phyloP scores from a whole-genome alignment of 495 filamentous ascomycete species.

The Trichoderma gamsii region DNA sequence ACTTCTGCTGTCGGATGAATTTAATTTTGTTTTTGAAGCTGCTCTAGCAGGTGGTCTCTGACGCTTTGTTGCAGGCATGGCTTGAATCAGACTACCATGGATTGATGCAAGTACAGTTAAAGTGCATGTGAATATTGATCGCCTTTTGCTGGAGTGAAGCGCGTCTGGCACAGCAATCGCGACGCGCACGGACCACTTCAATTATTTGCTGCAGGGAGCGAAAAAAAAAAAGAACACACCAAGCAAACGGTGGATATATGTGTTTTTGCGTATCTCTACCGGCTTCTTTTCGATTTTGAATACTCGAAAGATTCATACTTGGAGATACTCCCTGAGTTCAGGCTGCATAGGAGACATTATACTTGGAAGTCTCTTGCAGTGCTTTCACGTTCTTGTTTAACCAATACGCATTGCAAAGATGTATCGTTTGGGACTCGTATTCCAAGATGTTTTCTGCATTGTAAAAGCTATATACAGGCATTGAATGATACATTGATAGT shows the following conservation, averaged over 20 bases:
- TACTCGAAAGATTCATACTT: too few relatives aligned
- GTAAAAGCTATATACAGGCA: not conserved
- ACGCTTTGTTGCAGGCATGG: constrained; percentile 4
- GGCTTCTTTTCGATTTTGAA: too few relatives aligned
- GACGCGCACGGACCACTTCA: constrained; percentile 8
- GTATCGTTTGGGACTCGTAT: not conserved
- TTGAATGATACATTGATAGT: not conserved
- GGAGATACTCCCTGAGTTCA: too few relatives aligned
- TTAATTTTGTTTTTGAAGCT: not conserved
- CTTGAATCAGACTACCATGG: not conserved
- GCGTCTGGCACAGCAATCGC: not conserved
- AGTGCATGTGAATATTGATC: not conserved
- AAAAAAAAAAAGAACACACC: too few relatives aligned
- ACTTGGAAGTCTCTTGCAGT: too few relatives aligned
- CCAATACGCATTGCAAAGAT: too few relatives aligned
- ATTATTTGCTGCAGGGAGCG: not conserved
- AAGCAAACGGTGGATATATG: too few relatives aligned
- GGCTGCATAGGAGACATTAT: too few relatives aligned
- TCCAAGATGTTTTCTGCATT: not conserved
- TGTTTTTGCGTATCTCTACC: too few relatives aligned
- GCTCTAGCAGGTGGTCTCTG: not conserved
- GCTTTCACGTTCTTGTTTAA: too few relatives aligned
- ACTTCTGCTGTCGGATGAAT: not conserved
- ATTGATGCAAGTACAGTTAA: not conserved
- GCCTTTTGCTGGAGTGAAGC: not conserved